Percentiles rank a stretch among this genome's conserved stretches.
phyloP scores from a whole-genome alignment of 495 filamentous ascomycete species.

The Parmelia sp. region DNA sequence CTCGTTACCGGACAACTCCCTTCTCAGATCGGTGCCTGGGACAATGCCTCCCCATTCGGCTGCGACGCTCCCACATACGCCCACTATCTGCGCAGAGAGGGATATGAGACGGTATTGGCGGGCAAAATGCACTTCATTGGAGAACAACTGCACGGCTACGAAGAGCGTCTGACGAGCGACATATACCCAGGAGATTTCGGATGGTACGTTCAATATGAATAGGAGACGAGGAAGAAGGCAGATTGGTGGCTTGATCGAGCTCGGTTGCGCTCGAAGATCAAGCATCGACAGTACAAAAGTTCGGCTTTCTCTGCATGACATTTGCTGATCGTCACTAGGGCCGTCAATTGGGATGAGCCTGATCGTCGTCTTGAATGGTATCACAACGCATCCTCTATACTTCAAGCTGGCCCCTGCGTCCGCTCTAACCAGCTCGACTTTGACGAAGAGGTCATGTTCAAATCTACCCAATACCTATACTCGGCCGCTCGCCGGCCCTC shows the following conservation, averaged over 20 bases:
- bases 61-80: slow-evolving; percentile 79
- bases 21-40: slow-evolving; percentile 78
- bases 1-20: slow-evolving; percentile 85
- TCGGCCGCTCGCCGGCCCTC: slow-evolving; percentile 68
- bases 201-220: slow-evolving; percentile 44
- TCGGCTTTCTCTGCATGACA: neutral
- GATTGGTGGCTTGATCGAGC: slow-evolving; percentile 8
- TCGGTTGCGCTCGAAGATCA: neutral
- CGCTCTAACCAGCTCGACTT: slow-evolving; percentile 91
- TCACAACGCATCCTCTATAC: slow-evolving; percentile 83
- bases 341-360: slow-evolving; percentile 82
- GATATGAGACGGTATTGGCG: slow-evolving; percentile 81
- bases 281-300: slow-evolving; percentile 19
- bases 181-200: slow-evolving; percentile 89
- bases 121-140: slow-evolving; percentile 97
- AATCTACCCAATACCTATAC: slow-evolving; percentile 73
- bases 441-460: slow-evolving; percentile 88
- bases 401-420: slow-evolving; percentile 75
- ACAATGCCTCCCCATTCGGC: slow-evolving; percentile 72
- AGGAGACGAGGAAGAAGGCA: neutral
- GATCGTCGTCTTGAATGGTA: slow-evolving; percentile 83
- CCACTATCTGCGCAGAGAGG: slow-evolving; percentile 75
- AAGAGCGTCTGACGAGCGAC: slow-evolving; percentile 79
- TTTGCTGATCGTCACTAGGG: slow-evolving; percentile 27
- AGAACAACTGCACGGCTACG: slow-evolving; percentile 86